These are phyloP conservation scores for Rhizopus stolonifer DNA, from an alignment of 371 early-diverging fungal genomes.

Conservation along the genomic window DNA sequence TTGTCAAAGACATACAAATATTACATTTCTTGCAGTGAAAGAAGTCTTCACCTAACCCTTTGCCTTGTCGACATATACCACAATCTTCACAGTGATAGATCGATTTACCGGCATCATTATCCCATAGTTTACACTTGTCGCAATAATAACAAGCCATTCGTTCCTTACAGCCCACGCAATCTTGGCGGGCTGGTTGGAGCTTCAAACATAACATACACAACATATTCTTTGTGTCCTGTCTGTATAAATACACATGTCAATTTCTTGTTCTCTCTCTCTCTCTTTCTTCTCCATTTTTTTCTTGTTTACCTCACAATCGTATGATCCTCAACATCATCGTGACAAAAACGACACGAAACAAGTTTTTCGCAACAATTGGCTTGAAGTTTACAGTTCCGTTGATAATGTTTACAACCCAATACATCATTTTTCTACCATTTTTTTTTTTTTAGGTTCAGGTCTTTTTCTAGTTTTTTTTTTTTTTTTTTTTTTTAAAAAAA, in stretches of 20 bases:
- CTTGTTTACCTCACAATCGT: slow-evolving; percentile 73
- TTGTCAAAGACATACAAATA: slow-evolving; percentile 81
- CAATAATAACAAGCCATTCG: slow-evolving; percentile 87
- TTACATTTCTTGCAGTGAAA: slow-evolving; percentile 96
- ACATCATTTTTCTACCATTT: slow-evolving; percentile 38
- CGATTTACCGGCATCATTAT: slow-evolving; percentile 73
- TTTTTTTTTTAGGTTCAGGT: too few relatives aligned
- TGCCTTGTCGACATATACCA: slow-evolving; percentile 92
- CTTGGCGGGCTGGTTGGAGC: slow-evolving; percentile 79
- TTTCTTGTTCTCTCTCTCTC: not conserved
- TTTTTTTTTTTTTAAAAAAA: too few relatives aligned
- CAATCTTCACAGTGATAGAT: slow-evolving; percentile 95
- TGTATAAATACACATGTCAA: slow-evolving; percentile 13
- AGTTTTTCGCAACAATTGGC: slow-evolving; percentile 92
- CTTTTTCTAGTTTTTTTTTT: too few relatives aligned
- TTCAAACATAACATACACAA: slow-evolving; percentile 88
- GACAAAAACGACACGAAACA: slow-evolving; percentile 95
- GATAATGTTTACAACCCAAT: slow-evolving; percentile 94
- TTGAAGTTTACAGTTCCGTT: slow-evolving; percentile 80
- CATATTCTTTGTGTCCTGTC: slow-evolving; percentile 82
- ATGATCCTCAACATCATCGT: slow-evolving; percentile 89
- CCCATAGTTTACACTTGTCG: slow-evolving; percentile 91
- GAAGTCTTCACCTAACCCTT: slow-evolving; percentile 76
- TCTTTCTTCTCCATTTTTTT: too few relatives aligned
- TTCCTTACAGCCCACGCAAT: slow-evolving; percentile 70